Base-by-base conservation (phyloP, 2,329 filamentous ascomycete species). In the Fusarium mundagurra region DNA sequence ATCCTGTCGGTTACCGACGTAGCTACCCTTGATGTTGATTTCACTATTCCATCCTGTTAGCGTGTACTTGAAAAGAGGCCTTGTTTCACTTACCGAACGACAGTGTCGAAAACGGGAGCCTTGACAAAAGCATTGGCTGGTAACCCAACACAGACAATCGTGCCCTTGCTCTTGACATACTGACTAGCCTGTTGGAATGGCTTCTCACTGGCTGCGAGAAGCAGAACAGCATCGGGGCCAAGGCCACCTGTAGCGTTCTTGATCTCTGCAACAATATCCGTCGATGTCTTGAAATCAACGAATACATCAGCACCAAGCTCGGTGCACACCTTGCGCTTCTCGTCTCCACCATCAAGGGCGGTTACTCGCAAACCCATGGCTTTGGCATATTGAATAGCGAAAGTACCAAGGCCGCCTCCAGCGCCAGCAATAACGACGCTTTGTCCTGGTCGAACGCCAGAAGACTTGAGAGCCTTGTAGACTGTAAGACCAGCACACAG, bases 171-270 rank as follows among this genome's bases (percentile, higher is more conserved):
- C 67, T 94, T 92, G 68, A 97, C 91, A 82, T 97, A 97, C 83
- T 89, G 91, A 61, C 93, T 91, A 27, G 95, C 95, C 85, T 97
- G 94, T 84, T 97, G 94, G 90, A 98, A 98, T 33, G 95, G 95
- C 86, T 92, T 93, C 88, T 97, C 94, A 76, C 87, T 90, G 55
- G 94, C 94, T 61, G 95, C 95, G 55, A 98, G 89, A 36, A 97
- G 87, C 71, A 98, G 87, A 65, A 96, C 95, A 20, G 93, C 94
- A 78, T 97, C 93, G 6, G 94, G 94, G 39, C 95, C 95, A 14
- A 93, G 87, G 17, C 93, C 93, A 75, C 94, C 93, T 16, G 90
- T 86, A 34, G 90, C 90, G 84, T 94, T 92, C 65, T 61, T 71
- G 22, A 98, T 94, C 73, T 96, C 94, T 74, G 88, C 88, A 74